A percentile compares a stretch with the other conserved stretches of the same genome.
phyloP scores from a whole-genome alignment of 345 rosid genomes.

The Carallia pectinifolia region DNA sequence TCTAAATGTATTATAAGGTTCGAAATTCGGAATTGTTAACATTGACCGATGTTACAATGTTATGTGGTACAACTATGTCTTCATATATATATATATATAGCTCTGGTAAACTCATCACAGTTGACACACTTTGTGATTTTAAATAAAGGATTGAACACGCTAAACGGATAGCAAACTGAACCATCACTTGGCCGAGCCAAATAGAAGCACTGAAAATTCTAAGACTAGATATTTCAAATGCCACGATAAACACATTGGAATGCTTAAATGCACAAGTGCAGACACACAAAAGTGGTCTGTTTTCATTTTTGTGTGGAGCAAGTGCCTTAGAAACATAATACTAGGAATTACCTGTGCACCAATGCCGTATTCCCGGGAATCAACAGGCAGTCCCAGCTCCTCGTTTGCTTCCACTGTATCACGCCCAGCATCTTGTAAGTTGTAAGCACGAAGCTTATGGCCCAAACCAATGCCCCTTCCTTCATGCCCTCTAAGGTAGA shows the following conservation, averaged over 20 bases:
- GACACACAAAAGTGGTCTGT: not conserved
- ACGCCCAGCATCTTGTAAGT: constrained; percentile 79
- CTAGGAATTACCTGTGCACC: constrained; percentile 84
- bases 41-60: too few species aligned
- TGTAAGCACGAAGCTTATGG: constrained; percentile 86
- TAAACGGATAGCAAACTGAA: too few species aligned
- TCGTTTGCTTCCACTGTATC: constrained; percentile 92
- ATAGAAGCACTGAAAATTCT: too few species aligned
- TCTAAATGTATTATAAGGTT: too few species aligned
- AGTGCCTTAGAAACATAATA: not conserved
- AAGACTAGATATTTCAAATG: too few species aligned
- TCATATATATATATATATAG: too few species aligned
- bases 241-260: not conserved
- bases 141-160: too few species aligned
- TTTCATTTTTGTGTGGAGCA: not conserved
- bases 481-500: constrained; percentile 85
- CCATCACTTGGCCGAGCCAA: too few species aligned
- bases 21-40: too few species aligned
- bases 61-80: too few species aligned
- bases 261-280: not conserved
- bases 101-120: too few species aligned
- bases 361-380: constrained; percentile 93
- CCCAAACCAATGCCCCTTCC: constrained; percentile 94
- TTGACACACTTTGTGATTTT: too few species aligned
- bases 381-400: constrained; percentile 87